A percentile compares a stretch with the other conserved stretches of the same genome.
Conservation (phyloP, 1,139 yeast genomes). For the Yamadazyma atlantica region DNA sequence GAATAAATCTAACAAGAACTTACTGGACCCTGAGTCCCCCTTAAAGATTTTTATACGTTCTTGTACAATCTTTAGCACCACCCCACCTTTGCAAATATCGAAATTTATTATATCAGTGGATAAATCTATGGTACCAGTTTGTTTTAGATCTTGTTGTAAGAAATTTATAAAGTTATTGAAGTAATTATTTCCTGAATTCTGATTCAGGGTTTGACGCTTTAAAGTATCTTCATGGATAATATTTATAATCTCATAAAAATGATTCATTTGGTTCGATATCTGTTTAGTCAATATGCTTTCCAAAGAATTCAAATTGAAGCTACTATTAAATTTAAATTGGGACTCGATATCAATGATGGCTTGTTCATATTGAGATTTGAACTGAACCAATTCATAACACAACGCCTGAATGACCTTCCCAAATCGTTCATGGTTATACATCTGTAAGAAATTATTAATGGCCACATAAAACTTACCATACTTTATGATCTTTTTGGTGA, state of each 20-base stretch:
- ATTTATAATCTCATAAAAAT: constrained; percentile 56
- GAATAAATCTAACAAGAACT: constrained; percentile 53
- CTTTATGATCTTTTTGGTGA: constrained; percentile 61
- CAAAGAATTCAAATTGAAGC: constrained; percentile 33
- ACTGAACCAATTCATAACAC: constrained; percentile 56
- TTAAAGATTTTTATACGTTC: constrained; percentile 52
- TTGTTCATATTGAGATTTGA: constrained; percentile 48
- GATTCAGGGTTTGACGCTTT: constrained; percentile 22
- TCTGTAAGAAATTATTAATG: constrained; percentile 53
- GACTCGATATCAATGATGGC: constrained; percentile 54
- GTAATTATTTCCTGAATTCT: constrained; percentile 15
- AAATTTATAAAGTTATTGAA: constrained; percentile 38
- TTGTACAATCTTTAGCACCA: constrained; percentile 62
- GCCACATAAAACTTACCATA: constrained; percentile 65
- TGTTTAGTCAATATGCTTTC: constrained; percentile 35
- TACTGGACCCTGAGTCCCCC: constrained; percentile 64
- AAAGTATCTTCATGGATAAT: constrained; percentile 42
- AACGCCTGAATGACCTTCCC: constrained; percentile 79
- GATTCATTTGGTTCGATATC: constrained; percentile 38
- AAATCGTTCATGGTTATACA: constrained; percentile 51
- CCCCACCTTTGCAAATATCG: constrained; percentile 65
- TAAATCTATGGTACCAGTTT: constrained; percentile 45
- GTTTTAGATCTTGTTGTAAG: constrained; percentile 41
- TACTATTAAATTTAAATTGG: constrained; percentile 45
- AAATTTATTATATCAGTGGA: constrained; percentile 54